phyloP scores from a whole-genome alignment of 148 eudicot species.

The Dysphania ambrosioides region DNA sequence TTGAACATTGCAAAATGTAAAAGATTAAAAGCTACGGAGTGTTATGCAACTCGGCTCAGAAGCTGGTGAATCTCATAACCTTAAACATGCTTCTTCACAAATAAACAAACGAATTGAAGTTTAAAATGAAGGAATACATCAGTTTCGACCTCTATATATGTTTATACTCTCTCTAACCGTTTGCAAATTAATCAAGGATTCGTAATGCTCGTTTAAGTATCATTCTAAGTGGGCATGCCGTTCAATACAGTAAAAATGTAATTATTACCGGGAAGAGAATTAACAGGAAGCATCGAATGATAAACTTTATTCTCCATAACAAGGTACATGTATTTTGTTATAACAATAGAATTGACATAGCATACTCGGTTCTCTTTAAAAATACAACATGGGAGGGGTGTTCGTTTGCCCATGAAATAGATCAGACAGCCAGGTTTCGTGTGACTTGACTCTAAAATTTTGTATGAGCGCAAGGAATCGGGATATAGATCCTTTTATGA shows the following conservation, averaged over 20 bases:
- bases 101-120: neutral
- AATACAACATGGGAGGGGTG: too few relatives aligned
- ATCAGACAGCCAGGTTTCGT: neutral
- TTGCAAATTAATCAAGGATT: neutral
- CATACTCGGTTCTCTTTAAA: neutral
- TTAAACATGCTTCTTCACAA: neutral
- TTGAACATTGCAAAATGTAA: neutral
- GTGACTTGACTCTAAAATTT: neutral
- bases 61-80: neutral
- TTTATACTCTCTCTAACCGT: neutral
- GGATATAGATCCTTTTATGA: constrained; percentile 2
- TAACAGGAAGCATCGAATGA: neutral
- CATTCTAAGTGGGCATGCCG: neutral
- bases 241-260: neutral
- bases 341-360: neutral
- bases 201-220: neutral
- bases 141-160: neutral
- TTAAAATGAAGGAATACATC: too few relatives aligned
- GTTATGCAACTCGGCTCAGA: neutral
- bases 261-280: neutral
- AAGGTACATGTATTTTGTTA: neutral
- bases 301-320: constrained; percentile 8
- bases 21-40: too few relatives aligned
- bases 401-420: neutral
- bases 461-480: neutral